These are phyloP conservation scores for Crithidia sp. DNA, from an alignment of 208 protist genomes.

Conservation along the genomic window DNA sequence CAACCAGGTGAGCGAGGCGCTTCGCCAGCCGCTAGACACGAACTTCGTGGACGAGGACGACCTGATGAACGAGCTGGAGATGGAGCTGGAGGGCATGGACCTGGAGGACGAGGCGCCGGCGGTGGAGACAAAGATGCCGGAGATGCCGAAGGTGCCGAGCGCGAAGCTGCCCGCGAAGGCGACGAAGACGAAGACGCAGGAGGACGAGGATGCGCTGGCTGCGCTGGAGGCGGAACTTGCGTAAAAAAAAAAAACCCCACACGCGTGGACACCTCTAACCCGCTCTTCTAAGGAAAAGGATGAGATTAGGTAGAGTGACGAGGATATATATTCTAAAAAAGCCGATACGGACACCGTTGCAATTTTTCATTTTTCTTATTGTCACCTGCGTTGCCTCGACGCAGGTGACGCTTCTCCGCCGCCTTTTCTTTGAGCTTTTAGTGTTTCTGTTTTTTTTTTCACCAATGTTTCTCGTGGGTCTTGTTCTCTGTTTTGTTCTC, in stretches of 20 bases:
- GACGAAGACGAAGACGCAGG: slow-evolving; percentile 43
- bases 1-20: slow-evolving; percentile 84
- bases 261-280: too few species aligned
- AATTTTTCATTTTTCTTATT: background rate
- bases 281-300: too few species aligned
- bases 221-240: slow-evolving; percentile 79
- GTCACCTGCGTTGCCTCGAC: too few species aligned
- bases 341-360: too few species aligned
- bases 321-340: too few species aligned
- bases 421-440: too few species aligned
- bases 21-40: slow-evolving; percentile 80
- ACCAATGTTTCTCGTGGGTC: background rate
- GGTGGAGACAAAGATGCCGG: slow-evolving; percentile 27
- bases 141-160: slow-evolving; percentile 36
- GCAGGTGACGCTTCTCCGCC: too few species aligned
- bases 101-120: slow-evolving; percentile 32
- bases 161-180: slow-evolving; percentile 51
- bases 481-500: slow-evolving; percentile 7
- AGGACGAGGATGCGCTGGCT: slow-evolving; percentile 79
- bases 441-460: slow-evolving; percentile 7
- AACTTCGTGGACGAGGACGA: slow-evolving; percentile 88
- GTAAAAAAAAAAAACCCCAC: slow-evolving; percentile 13
- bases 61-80: slow-evolving; percentile 82
- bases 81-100: slow-evolving; percentile 53
- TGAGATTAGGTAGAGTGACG: too few species aligned